phyloP scores from a whole-genome alignment of 768 basidiomycete genomes.

The Auriscalpium microsporum region DNA sequence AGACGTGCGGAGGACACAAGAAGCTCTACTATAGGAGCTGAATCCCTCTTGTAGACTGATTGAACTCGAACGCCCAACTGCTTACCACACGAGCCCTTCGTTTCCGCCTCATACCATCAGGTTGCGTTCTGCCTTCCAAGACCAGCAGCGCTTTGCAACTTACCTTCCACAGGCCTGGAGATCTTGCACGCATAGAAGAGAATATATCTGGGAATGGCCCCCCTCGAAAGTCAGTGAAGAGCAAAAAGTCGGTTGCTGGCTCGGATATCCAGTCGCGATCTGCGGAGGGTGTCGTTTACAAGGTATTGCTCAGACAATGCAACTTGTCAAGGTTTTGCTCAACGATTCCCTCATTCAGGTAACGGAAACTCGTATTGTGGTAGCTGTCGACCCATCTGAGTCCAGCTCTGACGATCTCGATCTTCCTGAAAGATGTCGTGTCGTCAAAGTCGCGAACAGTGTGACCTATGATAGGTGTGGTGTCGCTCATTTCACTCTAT shows the following conservation, averaged over 20 bases:
- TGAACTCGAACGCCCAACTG: conserved; percentile 76
- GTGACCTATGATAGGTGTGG: conserved; percentile 79
- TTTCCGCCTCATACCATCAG: conserved; percentile 88
- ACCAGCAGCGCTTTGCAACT: neutral
- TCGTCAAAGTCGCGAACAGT: conserved; percentile 87
- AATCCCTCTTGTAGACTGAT: conserved; percentile 50
- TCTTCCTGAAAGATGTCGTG: conserved; percentile 74
- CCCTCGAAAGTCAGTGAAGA: conserved; percentile 36
- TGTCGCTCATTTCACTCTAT: neutral
- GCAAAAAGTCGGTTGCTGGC: conserved; percentile 31
- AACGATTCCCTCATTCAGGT: conserved; percentile 36
- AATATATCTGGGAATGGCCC: conserved; percentile 37
- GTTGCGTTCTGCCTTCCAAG: conserved; percentile 22
- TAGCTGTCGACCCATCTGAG: conserved; percentile 67
- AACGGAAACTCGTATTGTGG: conserved; percentile 70
- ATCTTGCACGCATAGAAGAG: conserved; percentile 79
- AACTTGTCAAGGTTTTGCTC: neutral
- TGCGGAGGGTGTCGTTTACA: conserved; percentile 81
- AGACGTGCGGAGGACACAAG: conserved; percentile 49
- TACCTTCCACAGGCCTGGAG: conserved; percentile 56
- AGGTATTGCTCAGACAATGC: conserved; percentile 32
- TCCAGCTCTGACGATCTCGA: conserved; percentile 57
- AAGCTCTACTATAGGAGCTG: neutral
- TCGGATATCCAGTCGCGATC: conserved; percentile 17
- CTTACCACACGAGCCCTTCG: conserved; percentile 58